Percentiles rank a stretch among this genome's conserved stretches.
Evolutionary conservation across 805 yeast genomes (phyloP).

Genomic region (Yamadazyma philogaea): DNA sequence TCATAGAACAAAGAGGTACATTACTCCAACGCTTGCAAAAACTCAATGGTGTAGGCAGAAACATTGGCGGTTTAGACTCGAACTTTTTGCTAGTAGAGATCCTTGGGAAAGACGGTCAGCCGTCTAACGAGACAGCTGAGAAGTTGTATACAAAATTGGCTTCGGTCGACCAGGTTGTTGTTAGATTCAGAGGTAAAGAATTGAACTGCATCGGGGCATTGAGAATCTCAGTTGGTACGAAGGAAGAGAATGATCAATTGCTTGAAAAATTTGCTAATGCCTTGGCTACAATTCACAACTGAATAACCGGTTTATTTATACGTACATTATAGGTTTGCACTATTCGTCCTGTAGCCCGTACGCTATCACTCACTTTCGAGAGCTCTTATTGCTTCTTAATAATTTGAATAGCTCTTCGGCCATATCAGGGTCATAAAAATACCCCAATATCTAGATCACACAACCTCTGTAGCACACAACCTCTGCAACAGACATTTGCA

Average conservation of each 20-base stretch:
- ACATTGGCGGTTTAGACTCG: constrained; percentile 82
- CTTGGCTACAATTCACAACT: not conserved
- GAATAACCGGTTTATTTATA: not conserved
- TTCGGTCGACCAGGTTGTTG: constrained; percentile 68
- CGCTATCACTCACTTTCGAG: no score
- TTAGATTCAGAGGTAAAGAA: constrained; percentile 89
- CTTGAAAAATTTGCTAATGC: constrained; percentile 44
- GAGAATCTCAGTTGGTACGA: constrained; percentile 84
- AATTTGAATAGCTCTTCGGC: no score
- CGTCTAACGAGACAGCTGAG: constrained; percentile 67
- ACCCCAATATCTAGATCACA: no score
- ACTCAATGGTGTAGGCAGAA: constrained; percentile 63
- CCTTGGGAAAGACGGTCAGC: constrained; percentile 56
- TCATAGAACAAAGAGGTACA: constrained; percentile 53
- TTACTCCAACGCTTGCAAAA: constrained; percentile 53
- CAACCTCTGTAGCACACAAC: no score
- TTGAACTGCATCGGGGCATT: constrained; percentile 85
- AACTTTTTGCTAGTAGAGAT: constrained; percentile 80
- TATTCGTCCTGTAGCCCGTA: not conserved
- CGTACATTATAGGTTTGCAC: not conserved
- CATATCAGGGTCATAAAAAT: no score
- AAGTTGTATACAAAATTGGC: constrained; percentile 70
- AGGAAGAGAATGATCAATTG: constrained; percentile 62
- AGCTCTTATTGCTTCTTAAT: no score
- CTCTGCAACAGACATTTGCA: not conserved